A percentile compares a stretch with the other conserved stretches of the same genome.
Conservation (phyloP, 164 flowering plant genomes). For the Santalum album region DNA sequence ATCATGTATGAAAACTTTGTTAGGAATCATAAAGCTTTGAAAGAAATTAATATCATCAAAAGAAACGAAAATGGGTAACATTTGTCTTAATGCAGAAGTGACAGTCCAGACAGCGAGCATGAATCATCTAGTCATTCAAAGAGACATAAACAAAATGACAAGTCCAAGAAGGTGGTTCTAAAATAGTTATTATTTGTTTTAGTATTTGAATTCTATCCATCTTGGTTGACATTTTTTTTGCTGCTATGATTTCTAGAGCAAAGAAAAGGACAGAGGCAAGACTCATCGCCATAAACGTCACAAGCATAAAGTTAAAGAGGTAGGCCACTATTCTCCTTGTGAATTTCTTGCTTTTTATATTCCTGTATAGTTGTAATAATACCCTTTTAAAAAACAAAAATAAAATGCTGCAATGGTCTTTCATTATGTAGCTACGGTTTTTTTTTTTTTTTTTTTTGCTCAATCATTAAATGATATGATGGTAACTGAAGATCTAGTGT, state of each 20-base stretch:
- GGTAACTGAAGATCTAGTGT: too few relatives aligned
- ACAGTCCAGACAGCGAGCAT: slow-evolving; percentile 54
- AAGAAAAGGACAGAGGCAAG: slow-evolving; percentile 63
- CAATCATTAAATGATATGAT: too few relatives aligned
- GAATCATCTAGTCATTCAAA: slow-evolving; percentile 41
- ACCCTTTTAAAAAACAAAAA: too few relatives aligned
- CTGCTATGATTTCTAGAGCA: slow-evolving; percentile 27
- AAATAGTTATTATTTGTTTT: not conserved
- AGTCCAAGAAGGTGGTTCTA: slow-evolving; percentile 49
- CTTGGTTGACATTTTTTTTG: not conserved
- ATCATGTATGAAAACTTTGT: not conserved
- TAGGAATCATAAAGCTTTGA: not conserved
- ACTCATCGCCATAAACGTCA: slow-evolving; percentile 53
- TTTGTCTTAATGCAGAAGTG: slow-evolving; percentile 17
- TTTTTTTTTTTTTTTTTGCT: not conserved
- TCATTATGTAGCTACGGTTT: too few relatives aligned
- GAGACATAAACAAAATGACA: slow-evolving; percentile 41
- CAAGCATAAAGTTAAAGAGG: slow-evolving; percentile 73
- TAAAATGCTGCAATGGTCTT: too few relatives aligned
- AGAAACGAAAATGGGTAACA: too few relatives aligned
- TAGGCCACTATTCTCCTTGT: slow-evolving; percentile 29
- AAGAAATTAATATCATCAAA: not conserved
- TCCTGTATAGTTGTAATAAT: too few relatives aligned
- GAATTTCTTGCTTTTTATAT: not conserved
- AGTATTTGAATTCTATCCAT: not conserved